Conservation (phyloP, 2,329 filamentous ascomycete genomes). For the Penicillium sp. region DNA sequence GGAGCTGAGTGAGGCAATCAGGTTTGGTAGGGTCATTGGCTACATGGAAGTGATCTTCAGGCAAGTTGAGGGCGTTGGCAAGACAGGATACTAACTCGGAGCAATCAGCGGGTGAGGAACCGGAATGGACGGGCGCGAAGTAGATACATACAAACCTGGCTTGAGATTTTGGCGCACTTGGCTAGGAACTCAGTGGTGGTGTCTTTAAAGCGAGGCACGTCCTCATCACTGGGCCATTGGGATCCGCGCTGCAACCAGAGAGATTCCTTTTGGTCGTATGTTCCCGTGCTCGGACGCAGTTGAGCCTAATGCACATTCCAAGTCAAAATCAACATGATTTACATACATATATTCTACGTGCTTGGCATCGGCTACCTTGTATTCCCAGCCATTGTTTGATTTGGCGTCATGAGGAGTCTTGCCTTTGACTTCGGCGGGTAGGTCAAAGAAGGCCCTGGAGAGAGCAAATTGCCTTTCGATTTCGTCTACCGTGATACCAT, state of each 20-base stretch:
- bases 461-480: constrained; percentile 2
- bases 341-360: neutral
- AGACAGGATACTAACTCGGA: constrained; percentile 1
- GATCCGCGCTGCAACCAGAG: constrained; percentile 4
- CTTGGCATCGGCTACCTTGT: neutral
- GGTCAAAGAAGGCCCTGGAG: constrained; percentile 2
- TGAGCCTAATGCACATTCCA: neutral
- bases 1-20: constrained; percentile 5
- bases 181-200: neutral
- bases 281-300: constrained; percentile 1
- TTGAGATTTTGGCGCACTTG: neutral
- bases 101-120: neutral
- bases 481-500: constrained; percentile 1
- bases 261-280: constrained; percentile 4
- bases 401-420: constrained; percentile 6
- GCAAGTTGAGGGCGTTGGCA: neutral
- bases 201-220: neutral
- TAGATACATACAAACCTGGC: constrained; percentile 2
- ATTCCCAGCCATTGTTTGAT: constrained; percentile 7
- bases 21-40: neutral
- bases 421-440: neutral
- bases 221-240: constrained; percentile 1
- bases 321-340: neutral
- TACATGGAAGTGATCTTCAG: neutral
- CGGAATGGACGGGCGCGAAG: neutral